Base-by-base conservation (phyloP, 768 basidiomycete genomes). In the Rhizopogon sp. region DNA sequence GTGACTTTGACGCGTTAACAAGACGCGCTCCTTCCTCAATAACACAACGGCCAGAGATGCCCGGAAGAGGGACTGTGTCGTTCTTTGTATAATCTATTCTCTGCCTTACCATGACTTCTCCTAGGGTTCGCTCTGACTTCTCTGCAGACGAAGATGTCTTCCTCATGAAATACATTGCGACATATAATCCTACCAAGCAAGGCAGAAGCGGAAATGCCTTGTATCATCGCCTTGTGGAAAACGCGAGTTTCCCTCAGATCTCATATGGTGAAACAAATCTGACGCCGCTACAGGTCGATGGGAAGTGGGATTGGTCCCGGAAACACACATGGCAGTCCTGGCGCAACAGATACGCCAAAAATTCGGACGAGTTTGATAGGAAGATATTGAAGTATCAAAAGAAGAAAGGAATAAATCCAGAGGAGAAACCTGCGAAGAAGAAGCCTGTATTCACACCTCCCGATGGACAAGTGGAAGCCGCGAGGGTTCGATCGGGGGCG, bases 271-370 rank as follows among this genome's bases (percentile, higher is more conserved):
- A 13, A 41, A 33, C 53, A 51, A 29, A 10, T 49, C 55, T 46
- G 41, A 49, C 22, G 22, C 33, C 31, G 17, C 13, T 50, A n/a
- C 56, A 83, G 81, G 65, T 56, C 22, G 55, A 70, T 0, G 59
- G 62, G 0, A 67, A 64, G 56, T 85, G 83, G 81, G 66, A 72
- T 10, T 87, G 83, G 81, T 66, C 76, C n/a, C 57, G 47, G 16
- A 67, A 64, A 6, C 86, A 85, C 63, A 3, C 82, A 3, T 81
- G 75, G 80, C 73, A 74, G n/a, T 83, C 83, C 4, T 87, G 86
- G 86, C 77, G 82, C 22, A 76, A 81, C 44, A 74, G 78, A n/a
- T 87, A 87, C 59, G 70, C 63, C 56, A 80, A 73, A 57, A 72
- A 85, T 47, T 49, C 71, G 39, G 59, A 35, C 0, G 22, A 58